phyloP scores from a whole-genome alignment of 148 eudicot species.

The Vaccinium corymbosum region DNA sequence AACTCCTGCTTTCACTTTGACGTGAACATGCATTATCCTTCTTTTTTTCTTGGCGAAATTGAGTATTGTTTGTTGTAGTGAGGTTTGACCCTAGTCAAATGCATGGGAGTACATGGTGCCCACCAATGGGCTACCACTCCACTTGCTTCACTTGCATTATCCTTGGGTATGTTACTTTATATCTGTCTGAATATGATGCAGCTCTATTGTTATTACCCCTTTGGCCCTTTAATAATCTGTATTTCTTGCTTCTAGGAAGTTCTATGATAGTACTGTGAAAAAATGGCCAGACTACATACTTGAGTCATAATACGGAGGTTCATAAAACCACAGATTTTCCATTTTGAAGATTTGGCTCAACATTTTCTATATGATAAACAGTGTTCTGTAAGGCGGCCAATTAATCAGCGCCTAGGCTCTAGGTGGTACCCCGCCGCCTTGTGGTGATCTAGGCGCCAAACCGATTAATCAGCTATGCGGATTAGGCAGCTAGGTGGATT shows the following conservation, averaged over 20 bases:
- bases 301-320: not conserved
- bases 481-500: no score
- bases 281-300: not conserved
- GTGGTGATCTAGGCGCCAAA: no score
- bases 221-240: not conserved
- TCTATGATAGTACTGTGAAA: not conserved
- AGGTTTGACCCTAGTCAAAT: no score
- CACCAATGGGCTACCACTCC: no score
- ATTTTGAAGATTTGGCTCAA: not conserved
- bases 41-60: no score
- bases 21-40: not conserved
- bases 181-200: not conserved
- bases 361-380: no score
- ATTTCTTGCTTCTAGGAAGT: constrained; percentile 7
- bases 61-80: no score
- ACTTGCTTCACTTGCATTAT: not conserved
- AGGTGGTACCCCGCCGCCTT: no score
- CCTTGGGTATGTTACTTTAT: not conserved
- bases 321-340: not conserved
- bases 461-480: no score
- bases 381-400: no score
- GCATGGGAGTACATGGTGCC: no score
- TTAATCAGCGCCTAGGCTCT: no score
- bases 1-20: constrained; percentile 18
- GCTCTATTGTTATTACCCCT: not conserved